Conservation (phyloP, 345 rosid species). For the Rhodomyrtus tomentosa region DNA sequence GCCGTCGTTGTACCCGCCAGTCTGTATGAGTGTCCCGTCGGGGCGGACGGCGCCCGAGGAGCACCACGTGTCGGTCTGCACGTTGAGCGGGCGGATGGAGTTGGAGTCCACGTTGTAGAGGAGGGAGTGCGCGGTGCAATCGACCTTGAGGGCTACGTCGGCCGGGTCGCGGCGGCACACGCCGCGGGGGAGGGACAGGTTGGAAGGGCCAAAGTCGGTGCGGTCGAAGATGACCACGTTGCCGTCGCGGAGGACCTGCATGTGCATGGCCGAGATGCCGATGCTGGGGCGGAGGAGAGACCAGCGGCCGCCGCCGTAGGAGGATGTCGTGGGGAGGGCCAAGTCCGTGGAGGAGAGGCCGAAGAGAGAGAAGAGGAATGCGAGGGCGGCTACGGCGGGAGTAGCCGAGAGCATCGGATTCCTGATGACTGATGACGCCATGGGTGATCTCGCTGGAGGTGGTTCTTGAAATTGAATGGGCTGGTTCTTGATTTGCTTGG, state of each 20-base stretch:
- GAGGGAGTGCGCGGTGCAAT: constrained; percentile 73
- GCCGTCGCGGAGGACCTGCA: constrained; percentile 57
- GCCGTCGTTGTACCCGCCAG: constrained; percentile 61
- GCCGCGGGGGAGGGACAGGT: constrained; percentile 43
- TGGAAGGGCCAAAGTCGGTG: constrained; percentile 63
- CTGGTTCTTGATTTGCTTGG: neutral
- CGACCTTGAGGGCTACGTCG: constrained; percentile 20
- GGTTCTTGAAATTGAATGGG: no score
- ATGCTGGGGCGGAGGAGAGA: constrained; percentile 35
- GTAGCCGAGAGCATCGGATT: neutral
- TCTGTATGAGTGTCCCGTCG: constrained; percentile 56
- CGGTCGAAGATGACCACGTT: constrained; percentile 75
- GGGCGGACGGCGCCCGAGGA: constrained; percentile 68
- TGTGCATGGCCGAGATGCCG: constrained; percentile 91
- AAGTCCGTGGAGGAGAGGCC: neutral
- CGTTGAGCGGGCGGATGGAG: constrained; percentile 44
- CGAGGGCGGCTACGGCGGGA: neutral
- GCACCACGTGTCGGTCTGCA: constrained; percentile 73
- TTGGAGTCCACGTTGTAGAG: constrained; percentile 51
- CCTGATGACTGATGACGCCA: neutral
- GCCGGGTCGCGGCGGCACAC: constrained; percentile 29
- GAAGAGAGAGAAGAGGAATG: neutral
- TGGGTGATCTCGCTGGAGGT: neutral
- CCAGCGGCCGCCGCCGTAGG: constrained; percentile 31
- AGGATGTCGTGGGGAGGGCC: neutral